These are phyloP conservation scores for Termitomyces sp. DNA, from an alignment of 768 basidiomycete species.

Conservation along the genomic window DNA sequence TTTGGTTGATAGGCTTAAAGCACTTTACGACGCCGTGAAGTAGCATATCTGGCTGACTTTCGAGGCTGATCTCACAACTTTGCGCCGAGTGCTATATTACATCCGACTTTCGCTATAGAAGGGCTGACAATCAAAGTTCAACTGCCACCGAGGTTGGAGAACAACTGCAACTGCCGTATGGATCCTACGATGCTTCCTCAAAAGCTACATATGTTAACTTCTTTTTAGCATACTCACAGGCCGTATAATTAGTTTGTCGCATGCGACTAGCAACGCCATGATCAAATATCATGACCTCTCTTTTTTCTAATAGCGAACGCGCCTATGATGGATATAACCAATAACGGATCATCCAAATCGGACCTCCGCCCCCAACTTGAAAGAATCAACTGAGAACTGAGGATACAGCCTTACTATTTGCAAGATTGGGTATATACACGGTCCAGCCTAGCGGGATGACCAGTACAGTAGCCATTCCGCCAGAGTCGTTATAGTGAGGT, in stretches of 20 bases:
- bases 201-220: not conserved
- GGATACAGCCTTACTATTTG: not conserved
- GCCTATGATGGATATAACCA: not conserved
- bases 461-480: not conserved
- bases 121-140: not conserved
- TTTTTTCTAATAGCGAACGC: not conserved
- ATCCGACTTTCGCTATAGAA: not conserved
- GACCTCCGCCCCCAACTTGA: not conserved
- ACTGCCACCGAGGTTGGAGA: not conserved
- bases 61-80: no score
- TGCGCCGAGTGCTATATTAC: no score
- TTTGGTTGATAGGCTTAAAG: no score
- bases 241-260: slow-evolving; percentile 13
- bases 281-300: not conserved
- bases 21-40: no score
- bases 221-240: slow-evolving; percentile 3
- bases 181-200: not conserved
- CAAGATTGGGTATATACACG: no score
- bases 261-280: not conserved
- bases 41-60: no score
- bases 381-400: not conserved
- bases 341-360: not conserved
- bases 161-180: not conserved
- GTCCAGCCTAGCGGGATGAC: not conserved
- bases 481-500: not conserved